phyloP scores from a whole-genome alignment of 169 alveolate genomes.

The Eimeria acervulina region DNA sequence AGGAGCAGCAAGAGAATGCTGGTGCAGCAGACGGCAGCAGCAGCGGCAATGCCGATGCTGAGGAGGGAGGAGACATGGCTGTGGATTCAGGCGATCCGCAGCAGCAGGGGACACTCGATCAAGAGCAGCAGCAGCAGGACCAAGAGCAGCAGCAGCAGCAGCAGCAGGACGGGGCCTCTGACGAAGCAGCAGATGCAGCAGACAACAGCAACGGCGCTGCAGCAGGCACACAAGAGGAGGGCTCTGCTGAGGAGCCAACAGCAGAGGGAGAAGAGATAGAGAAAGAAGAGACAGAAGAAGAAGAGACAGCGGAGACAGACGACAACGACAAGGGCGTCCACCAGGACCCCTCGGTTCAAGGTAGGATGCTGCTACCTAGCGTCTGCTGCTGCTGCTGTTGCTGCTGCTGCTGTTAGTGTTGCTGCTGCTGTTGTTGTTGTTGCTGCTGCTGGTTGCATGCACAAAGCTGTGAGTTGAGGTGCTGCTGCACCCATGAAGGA shows the following conservation, averaged over 20 bases:
- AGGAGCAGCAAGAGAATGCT: slow-evolving; percentile 5
- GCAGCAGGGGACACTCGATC: not conserved
- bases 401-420: not conserved
- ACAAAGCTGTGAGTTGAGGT: not conserved
- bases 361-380: not conserved
- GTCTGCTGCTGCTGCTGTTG: not conserved
- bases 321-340: slow-evolving; percentile 47
- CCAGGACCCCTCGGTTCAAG: slow-evolving; percentile 50
- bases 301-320: not conserved
- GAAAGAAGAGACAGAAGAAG: not conserved
- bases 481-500: not conserved
- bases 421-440: not conserved
- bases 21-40: not conserved
- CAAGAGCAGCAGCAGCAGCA: slow-evolving; percentile 44
- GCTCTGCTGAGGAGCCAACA: not conserved
- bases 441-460: not conserved
- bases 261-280: slow-evolving; percentile 23
- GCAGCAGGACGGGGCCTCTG: slow-evolving; percentile 68
- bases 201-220: not conserved
- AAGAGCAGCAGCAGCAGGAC: slow-evolving; percentile 55
- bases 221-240: slow-evolving; percentile 23
- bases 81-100: not conserved
- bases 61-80: slow-evolving; percentile 82
- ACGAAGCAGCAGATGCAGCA: slow-evolving; percentile 38
- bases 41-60: slow-evolving; percentile 59